Percentiles rank a stretch among this genome's conserved stretches.
Conservation (phyloP, 1,284 basidiomycete genomes). For the Trametes pubescens region DNA sequence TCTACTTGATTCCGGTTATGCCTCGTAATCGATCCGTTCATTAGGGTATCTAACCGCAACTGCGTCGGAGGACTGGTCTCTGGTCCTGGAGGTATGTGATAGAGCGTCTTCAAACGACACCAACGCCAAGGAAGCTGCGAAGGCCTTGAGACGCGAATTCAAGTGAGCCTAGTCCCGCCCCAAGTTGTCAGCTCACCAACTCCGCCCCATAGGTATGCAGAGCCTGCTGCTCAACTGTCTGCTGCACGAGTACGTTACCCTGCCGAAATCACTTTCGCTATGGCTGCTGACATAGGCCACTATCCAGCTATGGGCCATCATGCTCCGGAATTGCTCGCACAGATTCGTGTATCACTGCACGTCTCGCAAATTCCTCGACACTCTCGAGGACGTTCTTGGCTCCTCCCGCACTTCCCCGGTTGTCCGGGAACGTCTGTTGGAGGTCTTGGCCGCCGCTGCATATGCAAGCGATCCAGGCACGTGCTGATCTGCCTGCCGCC, state of each 20-base stretch:
- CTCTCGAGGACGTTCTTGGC: constrained; percentile 71
- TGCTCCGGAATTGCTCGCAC: constrained; percentile 76
- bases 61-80: constrained; percentile 78
- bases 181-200: neutral
- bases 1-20: neutral
- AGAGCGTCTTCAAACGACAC: constrained; percentile 69
- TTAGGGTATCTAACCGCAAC: constrained; percentile 78
- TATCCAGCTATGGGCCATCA: constrained; percentile 80
- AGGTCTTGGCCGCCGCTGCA: constrained; percentile 77
- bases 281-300: neutral
- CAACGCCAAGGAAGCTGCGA: constrained; percentile 78
- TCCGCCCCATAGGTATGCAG: constrained; percentile 61
- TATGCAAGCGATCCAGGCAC: constrained; percentile 62
- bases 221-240: constrained; percentile 73
- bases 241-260: constrained; percentile 67
- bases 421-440: constrained; percentile 73
- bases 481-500: constrained; percentile 24
- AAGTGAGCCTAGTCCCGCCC: constrained; percentile 55
- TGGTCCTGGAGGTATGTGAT: constrained; percentile 82
- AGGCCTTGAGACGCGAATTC: constrained; percentile 78
- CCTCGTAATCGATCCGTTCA: neutral
- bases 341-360: constrained; percentile 72
- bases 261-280: neutral
- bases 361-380: constrained; percentile 80
- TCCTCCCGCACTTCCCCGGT: constrained; percentile 71